These are phyloP conservation scores for Boletus sp. DNA, from an alignment of 768 basidiomycete genomes.

Conservation along the genomic window DNA sequence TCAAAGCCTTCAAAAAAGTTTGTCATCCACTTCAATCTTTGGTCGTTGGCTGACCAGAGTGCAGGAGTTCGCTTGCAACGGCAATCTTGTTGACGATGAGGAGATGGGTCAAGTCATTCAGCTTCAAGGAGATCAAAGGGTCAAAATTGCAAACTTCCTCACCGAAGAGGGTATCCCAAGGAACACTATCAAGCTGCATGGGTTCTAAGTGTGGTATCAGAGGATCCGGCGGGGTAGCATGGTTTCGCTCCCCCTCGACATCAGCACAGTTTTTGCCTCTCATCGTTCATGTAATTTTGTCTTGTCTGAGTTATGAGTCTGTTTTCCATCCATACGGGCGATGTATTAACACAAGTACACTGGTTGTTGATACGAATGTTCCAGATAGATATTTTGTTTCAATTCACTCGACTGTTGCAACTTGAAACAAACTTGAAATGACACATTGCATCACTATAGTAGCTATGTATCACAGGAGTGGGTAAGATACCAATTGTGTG, in stretches of 20 bases:
- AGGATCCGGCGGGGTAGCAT: conserved; percentile 1
- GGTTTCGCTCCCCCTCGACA: conserved; percentile 1
- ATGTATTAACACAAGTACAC: conserved; percentile 26
- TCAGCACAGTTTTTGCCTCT: conserved; percentile 13
- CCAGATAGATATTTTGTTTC: conserved; percentile 23
- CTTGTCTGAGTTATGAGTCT: conserved; percentile 17
- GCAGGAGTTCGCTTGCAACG: conserved; percentile 98
- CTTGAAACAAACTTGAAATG: not conserved
- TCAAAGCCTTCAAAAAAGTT: conserved; percentile 99
- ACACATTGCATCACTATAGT: not conserved
- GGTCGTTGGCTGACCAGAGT: conserved; percentile 6
- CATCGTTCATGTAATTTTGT: conserved; percentile 20
- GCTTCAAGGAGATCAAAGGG: conserved; percentile 95
- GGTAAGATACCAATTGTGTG: not conserved
- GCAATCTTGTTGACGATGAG: conserved; percentile 92
- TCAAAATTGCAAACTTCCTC: conserved; percentile 88
- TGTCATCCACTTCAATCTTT: not conserved
- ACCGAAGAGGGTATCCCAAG: conserved; percentile 77
- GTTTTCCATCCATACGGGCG: conserved; percentile 16
- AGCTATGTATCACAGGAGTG: not conserved
- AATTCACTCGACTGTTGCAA: conserved; percentile 3
- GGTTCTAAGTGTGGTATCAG: conserved; percentile 55
- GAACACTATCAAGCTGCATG: conserved; percentile 81
- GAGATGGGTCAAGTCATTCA: conserved; percentile 97
- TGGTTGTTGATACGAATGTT: conserved; percentile 27